Evolutionary conservation across 352 stramenopile genomes (phyloP), one percentile per base, ranked within the genome.

Genomic region (Pythium pyrilobum): DNA sequence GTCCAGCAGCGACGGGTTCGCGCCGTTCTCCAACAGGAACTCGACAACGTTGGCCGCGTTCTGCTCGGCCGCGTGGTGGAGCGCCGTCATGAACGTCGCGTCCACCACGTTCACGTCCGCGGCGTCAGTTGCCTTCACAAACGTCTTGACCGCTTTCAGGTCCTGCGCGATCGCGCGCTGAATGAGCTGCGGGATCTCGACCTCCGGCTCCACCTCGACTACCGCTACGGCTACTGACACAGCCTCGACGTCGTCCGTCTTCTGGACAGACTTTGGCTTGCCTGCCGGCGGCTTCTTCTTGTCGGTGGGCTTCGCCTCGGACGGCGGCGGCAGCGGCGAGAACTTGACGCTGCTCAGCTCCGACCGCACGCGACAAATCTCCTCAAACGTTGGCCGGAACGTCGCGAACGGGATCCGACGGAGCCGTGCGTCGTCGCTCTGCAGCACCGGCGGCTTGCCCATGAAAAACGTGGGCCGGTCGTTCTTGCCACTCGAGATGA

Each of bases 1-100:
- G 43, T 98, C 94, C 20, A 96, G 37, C 11, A 84, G 57, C 28
- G 74, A 85, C 23, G 92, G 92, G 59, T 97, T 85, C 18, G 92
- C 92, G 18, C 82, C 78, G 37, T 82, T 72, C 5, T 94, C 64
- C 10, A 97, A 57, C 12, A 98, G 53, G 23, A 90, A 77, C 27
- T 78, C 67, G 28, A 82, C 77, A n/a, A 78, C 72, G 11, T 59
- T 52, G 29, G 64, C 52, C 18, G 65, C 59, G 20, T 82, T 75
- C 16, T 72, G 71, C 23, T 82, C 69, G 20, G 70, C 71, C 32
- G 78, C 78, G 45, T 92, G 72, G 32, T 94, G 85, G 37, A 92
- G 62, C 15, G 84, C 71, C n/a, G 83, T 89, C 76, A 91, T 91
- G 47, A 76, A 79, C 36, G 71, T 75, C 7, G 43, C 55, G 44